Conservation (phyloP, 202 grass and related monocot species). For the Eragrostis tef region DNA sequence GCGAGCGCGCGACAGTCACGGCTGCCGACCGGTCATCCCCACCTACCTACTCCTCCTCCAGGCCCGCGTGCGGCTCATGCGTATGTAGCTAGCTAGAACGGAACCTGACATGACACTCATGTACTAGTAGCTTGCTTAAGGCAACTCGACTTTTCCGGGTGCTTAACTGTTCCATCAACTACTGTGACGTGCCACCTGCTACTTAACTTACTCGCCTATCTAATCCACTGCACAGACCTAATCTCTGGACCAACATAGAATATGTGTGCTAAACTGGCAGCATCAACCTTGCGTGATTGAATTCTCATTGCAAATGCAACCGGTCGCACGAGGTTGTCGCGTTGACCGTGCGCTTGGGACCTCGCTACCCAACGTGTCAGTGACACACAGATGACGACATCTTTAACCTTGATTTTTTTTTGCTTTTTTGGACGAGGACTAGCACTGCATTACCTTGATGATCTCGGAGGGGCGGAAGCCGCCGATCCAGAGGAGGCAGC, state of each 20-base stretch:
- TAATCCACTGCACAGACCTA: slow-evolving; percentile 37
- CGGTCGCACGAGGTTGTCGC: background rate
- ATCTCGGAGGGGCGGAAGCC: slow-evolving; percentile 68
- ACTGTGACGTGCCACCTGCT: slow-evolving; percentile 40
- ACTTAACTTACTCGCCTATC: slow-evolving; percentile 15
- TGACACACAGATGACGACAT: background rate
- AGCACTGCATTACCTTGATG: slow-evolving; percentile 43
- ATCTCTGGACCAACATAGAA: slow-evolving; percentile 2
- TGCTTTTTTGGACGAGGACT: background rate
- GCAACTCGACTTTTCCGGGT: background rate
- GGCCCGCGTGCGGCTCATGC: background rate
- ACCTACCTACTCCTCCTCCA: background rate
- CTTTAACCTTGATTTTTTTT: background rate
- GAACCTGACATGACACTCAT: slow-evolving; percentile 10
- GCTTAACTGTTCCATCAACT: slow-evolving; percentile 34
- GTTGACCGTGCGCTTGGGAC: background rate
- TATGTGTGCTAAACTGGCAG: background rate
- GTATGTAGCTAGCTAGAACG: too few species aligned
- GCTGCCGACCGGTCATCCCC: background rate
- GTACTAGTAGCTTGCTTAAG: background rate
- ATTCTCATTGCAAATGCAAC: background rate
- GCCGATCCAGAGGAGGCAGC: slow-evolving; percentile 77
- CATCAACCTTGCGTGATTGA: background rate
- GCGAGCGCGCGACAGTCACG: background rate
- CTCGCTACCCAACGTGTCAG: background rate